A percentile compares a stretch with the other conserved stretches of the same genome.
Evolutionary conservation across 805 yeast genomes (phyloP).

Genomic region (Candida yuanshanica): DNA sequence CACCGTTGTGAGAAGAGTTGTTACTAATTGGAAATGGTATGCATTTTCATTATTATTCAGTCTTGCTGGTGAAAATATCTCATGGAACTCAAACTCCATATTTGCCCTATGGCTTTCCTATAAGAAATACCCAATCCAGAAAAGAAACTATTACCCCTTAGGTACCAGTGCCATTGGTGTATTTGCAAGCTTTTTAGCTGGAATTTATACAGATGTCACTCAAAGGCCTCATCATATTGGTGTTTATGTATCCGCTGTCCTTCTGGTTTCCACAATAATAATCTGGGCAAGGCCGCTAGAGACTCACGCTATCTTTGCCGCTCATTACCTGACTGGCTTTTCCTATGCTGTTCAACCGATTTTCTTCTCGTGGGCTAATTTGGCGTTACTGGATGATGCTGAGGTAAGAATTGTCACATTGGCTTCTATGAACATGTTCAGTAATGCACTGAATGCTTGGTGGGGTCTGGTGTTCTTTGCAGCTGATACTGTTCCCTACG

Average conservation of each 20-base stretch:
- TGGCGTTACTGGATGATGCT: slow-evolving; percentile 48
- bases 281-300: slow-evolving; percentile 35
- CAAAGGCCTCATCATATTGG: slow-evolving; percentile 44
- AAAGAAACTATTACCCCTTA: slow-evolving; percentile 47
- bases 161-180: slow-evolving; percentile 47
- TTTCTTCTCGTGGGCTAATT: slow-evolving; percentile 58
- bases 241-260: slow-evolving; percentile 33
- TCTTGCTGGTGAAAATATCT: slow-evolving; percentile 42
- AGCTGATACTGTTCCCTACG: slow-evolving; percentile 45
- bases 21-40: slow-evolving; percentile 53
- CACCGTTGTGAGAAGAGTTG: slow-evolving; percentile 32
- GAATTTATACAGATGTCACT: slow-evolving; percentile 36
- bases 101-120: slow-evolving; percentile 42
- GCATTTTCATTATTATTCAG: slow-evolving; percentile 46
- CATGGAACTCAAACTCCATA: slow-evolving; percentile 39
- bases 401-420: slow-evolving; percentile 58
- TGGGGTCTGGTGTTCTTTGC: slow-evolving; percentile 49
- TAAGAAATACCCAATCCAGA: slow-evolving; percentile 34
- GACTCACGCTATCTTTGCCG: slow-evolving; percentile 37
- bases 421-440: slow-evolving; percentile 61
- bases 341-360: slow-evolving; percentile 55
- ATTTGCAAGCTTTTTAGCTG: slow-evolving; percentile 36
- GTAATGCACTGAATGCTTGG: slow-evolving; percentile 58
- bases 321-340: slow-evolving; percentile 49
- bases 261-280: slow-evolving; percentile 42